These are phyloP conservation scores for Triadica sebifera DNA, from an alignment of 345 rosid genomes.

Conservation along the genomic window DNA sequence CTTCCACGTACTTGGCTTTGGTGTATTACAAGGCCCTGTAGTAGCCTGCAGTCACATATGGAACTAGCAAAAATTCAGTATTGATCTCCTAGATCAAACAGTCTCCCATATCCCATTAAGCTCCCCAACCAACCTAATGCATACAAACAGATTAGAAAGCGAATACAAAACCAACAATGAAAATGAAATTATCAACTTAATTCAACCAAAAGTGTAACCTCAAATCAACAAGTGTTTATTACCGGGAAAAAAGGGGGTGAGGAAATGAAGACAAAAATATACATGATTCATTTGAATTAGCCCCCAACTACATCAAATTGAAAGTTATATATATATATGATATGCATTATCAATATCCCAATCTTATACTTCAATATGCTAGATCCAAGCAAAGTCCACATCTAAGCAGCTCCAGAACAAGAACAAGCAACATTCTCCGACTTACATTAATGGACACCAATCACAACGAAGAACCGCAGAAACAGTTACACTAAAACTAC, in stretches of 20 bases:
- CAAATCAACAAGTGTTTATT: not conserved
- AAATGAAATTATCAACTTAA: not conserved
- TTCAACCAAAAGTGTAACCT: not conserved
- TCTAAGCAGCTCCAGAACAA: slow-evolving; percentile 2
- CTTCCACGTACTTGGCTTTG: slow-evolving; percentile 94
- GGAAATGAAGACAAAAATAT: not conserved
- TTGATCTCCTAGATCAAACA: not conserved
- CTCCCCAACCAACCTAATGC: not conserved
- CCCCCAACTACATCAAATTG: not conserved
- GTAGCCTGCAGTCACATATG: slow-evolving; percentile 68
- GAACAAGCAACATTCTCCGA: not conserved
- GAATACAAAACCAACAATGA: not conserved
- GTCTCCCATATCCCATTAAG: slow-evolving; percentile 1
- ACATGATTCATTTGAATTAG: not conserved
- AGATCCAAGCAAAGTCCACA: slow-evolving; percentile 34
- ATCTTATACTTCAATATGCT: not conserved
- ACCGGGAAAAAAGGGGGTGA: not conserved
- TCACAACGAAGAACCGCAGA: not conserved
- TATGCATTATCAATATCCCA: not conserved
- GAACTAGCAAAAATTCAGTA: slow-evolving; percentile 24
- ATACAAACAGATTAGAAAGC: not conserved
- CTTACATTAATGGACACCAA: not conserved
- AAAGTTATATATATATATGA: not conserved
- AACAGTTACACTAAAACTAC: not conserved
- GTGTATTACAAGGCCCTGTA: slow-evolving; percentile 77